These are phyloP conservation scores for Claviceps paspali DNA, from an alignment of 2,329 filamentous ascomycete genomes.

Conservation along the genomic window DNA sequence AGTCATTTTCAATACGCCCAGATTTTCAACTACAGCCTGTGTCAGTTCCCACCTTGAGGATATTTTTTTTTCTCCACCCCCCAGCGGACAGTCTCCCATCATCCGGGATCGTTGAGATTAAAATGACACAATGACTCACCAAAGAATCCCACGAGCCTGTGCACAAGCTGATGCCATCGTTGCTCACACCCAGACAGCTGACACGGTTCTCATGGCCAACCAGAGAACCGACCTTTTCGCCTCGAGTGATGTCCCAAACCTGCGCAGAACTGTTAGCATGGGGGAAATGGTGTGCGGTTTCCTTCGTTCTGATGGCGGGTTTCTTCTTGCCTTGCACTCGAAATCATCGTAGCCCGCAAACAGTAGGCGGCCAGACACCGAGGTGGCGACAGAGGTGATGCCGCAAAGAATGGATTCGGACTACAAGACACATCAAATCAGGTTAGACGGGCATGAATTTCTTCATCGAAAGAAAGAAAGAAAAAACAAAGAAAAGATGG, in stretches of 20 bases:
- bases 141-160: constrained; percentile 99
- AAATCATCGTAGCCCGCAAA: constrained; percentile 99
- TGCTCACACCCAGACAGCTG: constrained; percentile 96
- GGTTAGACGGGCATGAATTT: too few relatives aligned
- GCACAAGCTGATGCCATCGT: constrained; percentile 97
- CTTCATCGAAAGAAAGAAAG: not conserved
- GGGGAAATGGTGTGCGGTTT: not conserved
- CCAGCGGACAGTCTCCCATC: too few relatives aligned
- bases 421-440: too few relatives aligned
- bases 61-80: too few relatives aligned
- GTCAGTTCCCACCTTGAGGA: constrained; percentile 4
- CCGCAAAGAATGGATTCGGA: constrained; percentile 95
- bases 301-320: too few relatives aligned
- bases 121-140: too few relatives aligned
- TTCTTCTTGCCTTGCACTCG: constrained; percentile 92
- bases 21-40: constrained; percentile 54
- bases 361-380: constrained; percentile 83
- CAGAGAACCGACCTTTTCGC: constrained; percentile 91
- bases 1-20: constrained; percentile 54
- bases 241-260: constrained; percentile 96
- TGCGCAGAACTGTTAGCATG: constrained; percentile 22
- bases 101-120: too few relatives aligned
- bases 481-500: not conserved
- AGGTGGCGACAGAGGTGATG: constrained; percentile 96
- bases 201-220: constrained; percentile 98